phyloP scores from a whole-genome alignment of 805 yeast species.

The Saturnispora kantuleensis region DNA sequence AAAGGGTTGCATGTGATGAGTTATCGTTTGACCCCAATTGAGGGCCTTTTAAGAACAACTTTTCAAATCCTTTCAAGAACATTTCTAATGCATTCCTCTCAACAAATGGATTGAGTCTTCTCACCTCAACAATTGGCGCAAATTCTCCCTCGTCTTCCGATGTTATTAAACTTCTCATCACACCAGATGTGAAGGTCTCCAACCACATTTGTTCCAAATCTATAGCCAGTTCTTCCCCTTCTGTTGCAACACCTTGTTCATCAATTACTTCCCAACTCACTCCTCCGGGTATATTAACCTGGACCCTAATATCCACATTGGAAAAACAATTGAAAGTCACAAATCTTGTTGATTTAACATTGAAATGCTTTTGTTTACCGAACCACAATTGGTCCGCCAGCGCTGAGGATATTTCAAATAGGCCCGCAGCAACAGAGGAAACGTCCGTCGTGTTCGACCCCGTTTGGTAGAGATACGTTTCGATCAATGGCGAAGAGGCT shows the following conservation, averaged over 20 bases:
- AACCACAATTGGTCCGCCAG: constrained; percentile 70
- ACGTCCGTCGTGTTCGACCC: constrained; percentile 71
- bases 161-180: constrained; percentile 63
- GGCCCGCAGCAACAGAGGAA: constrained; percentile 67
- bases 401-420: constrained; percentile 57
- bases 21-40: constrained; percentile 56
- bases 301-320: constrained; percentile 58
- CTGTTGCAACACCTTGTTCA: constrained; percentile 41
- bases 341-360: constrained; percentile 61
- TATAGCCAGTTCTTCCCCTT: constrained; percentile 9
- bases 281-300: constrained; percentile 68
- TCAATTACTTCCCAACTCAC: constrained; percentile 47
- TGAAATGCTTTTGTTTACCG: constrained; percentile 61
- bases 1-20: constrained; percentile 55
- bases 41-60: constrained; percentile 55
- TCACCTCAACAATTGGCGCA: constrained; percentile 67
- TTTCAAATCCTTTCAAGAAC: constrained; percentile 58
- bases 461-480: constrained; percentile 63
- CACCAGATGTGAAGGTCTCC: constrained; percentile 58
- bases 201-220: constrained; percentile 39
- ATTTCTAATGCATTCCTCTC: constrained; percentile 34
- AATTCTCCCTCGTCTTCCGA: constrained; percentile 60
- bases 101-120: constrained; percentile 70
- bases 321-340: constrained; percentile 55
- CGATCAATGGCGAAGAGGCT: constrained; percentile 30